Percentiles rank a stretch among this genome's conserved stretches.
Evolutionary conservation across 2,329 filamentous ascomycete genomes (phyloP).

Genomic region (Pseudofabraea citricarpa): DNA sequence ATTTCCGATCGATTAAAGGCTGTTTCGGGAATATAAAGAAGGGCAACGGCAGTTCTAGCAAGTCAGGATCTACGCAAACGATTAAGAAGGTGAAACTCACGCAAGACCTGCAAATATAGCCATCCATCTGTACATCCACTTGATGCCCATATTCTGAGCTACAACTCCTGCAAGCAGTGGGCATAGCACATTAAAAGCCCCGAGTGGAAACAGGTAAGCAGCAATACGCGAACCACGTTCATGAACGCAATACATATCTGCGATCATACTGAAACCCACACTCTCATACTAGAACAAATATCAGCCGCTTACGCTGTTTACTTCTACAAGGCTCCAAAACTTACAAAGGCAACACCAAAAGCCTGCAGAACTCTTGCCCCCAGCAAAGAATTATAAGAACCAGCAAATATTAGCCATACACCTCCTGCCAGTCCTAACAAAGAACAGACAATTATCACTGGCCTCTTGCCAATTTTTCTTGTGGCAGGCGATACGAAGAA

Average conservation of each 20-base stretch:
- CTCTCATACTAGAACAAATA: too few species aligned
- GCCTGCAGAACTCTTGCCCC: constrained; percentile 11
- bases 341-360: constrained; percentile 2
- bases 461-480: background rate
- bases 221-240: constrained; percentile 36
- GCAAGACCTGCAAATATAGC: constrained; percentile 38
- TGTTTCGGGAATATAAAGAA: constrained; percentile 47
- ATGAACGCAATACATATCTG: constrained; percentile 38
- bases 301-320: too few species aligned
- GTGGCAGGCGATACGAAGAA: constrained; percentile 3
- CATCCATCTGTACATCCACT: constrained; percentile 42
- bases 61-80: too few species aligned
- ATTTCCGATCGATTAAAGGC: constrained; percentile 32
- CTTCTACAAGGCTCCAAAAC: too few species aligned
- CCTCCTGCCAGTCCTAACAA: background rate
- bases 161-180: constrained; percentile 35
- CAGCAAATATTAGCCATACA: background rate
- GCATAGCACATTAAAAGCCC: constrained; percentile 31
- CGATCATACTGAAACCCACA: constrained; percentile 26
- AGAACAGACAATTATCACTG: background rate
- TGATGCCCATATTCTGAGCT: constrained; percentile 29
- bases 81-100: constrained; percentile 36
- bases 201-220: constrained; percentile 32
- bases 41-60: too few species aligned
- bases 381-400: background rate